A percentile compares a stretch with the other conserved stretches of the same genome.
These are phyloP conservation scores for Annona cherimola DNA, from an alignment of 164 flowering plant genomes.

Conservation along the genomic window DNA sequence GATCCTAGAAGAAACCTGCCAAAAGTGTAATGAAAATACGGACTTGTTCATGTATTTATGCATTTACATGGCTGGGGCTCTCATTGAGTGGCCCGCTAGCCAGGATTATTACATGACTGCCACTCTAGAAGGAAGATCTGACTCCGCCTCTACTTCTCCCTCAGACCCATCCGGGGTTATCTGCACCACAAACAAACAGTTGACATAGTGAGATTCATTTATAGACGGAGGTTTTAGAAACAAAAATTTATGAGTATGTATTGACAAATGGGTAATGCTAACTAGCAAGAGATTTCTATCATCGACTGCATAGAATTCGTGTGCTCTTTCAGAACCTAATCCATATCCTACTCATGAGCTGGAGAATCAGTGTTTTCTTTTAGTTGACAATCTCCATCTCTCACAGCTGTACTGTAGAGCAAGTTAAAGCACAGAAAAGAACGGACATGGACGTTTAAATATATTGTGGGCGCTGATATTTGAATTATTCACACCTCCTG, in stretches of 20 bases:
- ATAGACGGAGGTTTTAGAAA: too few species aligned
- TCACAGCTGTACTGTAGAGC: not conserved
- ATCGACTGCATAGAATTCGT: too few species aligned
- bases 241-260: too few species aligned
- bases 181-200: constrained; percentile 19
- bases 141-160: constrained; percentile 49
- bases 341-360: not conserved
- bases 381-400: not conserved
- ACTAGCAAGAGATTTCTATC: too few species aligned
- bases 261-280: too few species aligned
- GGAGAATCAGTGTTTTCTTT: not conserved
- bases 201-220: too few species aligned
- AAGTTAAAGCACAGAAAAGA: too few species aligned
- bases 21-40: not conserved
- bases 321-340: too few species aligned
- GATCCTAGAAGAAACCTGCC: not conserved
- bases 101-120: constrained; percentile 45
- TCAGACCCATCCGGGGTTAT: constrained; percentile 27
- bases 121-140: constrained; percentile 51
- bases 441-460: not conserved
- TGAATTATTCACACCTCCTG: not conserved
- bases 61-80: constrained; percentile 24
- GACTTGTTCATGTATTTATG: not conserved
- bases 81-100: constrained; percentile 6
- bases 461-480: not conserved